These are phyloP conservation scores for Trichomonas tenax DNA, from an alignment of 208 protist species.

Conservation along the genomic window DNA sequence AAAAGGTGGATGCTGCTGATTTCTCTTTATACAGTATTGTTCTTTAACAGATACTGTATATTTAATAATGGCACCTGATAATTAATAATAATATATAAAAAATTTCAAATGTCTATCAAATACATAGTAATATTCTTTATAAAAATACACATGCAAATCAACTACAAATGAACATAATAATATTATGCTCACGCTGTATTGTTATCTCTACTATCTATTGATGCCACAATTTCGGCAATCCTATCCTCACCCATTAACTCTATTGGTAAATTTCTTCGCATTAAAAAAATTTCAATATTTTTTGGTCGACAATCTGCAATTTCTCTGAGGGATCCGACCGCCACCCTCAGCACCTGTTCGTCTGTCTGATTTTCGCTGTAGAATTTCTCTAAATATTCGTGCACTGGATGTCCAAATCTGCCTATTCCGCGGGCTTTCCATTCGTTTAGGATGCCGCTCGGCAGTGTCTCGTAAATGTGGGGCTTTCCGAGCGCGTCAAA, in stretches of 20 bases:
- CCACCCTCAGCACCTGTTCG: conserved; percentile 72
- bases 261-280: conserved; percentile 23
- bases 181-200: no score
- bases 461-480: conserved; percentile 74
- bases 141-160: no score
- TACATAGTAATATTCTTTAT: no score
- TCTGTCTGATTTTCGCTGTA: conserved; percentile 64
- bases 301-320: conserved; percentile 61
- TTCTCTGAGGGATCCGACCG: conserved; percentile 89
- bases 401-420: conserved; percentile 80
- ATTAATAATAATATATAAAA: no score
- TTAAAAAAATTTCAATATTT: conserved; percentile 61
- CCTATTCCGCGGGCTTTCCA: conserved; percentile 68
- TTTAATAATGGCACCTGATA: no score
- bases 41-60: no score
- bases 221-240: conserved; percentile 29
- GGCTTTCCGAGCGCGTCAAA: conserved; percentile 79
- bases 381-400: conserved; percentile 95
- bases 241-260: conserved; percentile 39
- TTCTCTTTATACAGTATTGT: no score
- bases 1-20: no score
- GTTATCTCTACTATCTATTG: not conserved
- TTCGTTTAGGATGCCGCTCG: conserved; percentile 59
- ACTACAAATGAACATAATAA: no score
- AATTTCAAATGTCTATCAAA: no score